A percentile compares a stretch with the other conserved stretches of the same genome.
Evolutionary conservation across 1,284 basidiomycete genomes (phyloP).

Genomic region (Puccinia polysora): DNA sequence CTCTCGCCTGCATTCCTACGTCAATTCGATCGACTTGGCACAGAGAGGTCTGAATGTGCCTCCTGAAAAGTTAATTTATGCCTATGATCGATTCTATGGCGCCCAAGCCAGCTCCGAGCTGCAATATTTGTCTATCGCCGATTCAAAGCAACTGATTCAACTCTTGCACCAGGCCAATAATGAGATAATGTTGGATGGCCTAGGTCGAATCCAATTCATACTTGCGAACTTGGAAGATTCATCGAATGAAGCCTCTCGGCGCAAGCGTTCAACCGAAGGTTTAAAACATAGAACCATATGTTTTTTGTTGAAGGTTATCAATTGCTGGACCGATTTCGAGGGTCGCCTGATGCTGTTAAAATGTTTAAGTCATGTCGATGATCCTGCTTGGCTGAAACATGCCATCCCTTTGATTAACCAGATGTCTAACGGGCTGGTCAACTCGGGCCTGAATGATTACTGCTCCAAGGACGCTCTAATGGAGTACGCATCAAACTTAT

Average conservation of each 20-base stretch:
- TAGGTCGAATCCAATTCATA: slow-evolving; percentile 3
- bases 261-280: slow-evolving; percentile 21
- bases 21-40: background rate
- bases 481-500: slow-evolving; percentile 26
- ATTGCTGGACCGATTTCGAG: slow-evolving; percentile 40
- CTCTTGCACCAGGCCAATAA: slow-evolving; percentile 2
- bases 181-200: slow-evolving; percentile 27
- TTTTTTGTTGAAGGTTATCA: slow-evolving; percentile 35
- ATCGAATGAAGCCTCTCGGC: slow-evolving; percentile 6
- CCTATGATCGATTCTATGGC: slow-evolving; percentile 41
- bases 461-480: slow-evolving; percentile 6
- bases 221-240: slow-evolving; percentile 3
- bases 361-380: slow-evolving; percentile 27
- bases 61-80: slow-evolving; percentile 35
- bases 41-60: background rate
- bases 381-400: slow-evolving; percentile 12
- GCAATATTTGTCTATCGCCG: slow-evolving; percentile 30
- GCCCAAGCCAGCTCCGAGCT: slow-evolving; percentile 19
- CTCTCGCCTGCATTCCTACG: slow-evolving; percentile 3
- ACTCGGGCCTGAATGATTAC: background rate
- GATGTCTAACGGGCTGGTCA: slow-evolving; percentile 1
- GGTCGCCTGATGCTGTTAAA: slow-evolving; percentile 30
- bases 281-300: slow-evolving; percentile 14
- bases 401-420: slow-evolving; percentile 25
- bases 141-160: slow-evolving; percentile 22